These are phyloP conservation scores for Leccinum longicurvipes DNA, from an alignment of 768 basidiomycete genomes.

Conservation along the genomic window DNA sequence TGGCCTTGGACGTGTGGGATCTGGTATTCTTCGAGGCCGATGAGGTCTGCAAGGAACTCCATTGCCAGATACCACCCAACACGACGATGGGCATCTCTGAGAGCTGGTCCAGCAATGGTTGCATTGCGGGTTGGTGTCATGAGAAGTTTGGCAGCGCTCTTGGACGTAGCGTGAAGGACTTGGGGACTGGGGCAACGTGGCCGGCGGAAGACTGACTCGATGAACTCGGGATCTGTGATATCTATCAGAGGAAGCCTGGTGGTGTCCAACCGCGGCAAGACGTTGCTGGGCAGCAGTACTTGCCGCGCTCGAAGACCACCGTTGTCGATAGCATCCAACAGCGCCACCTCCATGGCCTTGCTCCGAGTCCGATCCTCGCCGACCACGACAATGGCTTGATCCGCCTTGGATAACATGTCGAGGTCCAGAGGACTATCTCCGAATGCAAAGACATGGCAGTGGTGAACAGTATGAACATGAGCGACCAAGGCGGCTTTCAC, in stretches of 20 bases:
- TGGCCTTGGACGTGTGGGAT: constrained; percentile 15
- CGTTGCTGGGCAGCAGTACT: constrained; percentile 13
- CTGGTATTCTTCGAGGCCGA: constrained; percentile 13
- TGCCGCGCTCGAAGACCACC: constrained; percentile 12
- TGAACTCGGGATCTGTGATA: constrained; percentile 14
- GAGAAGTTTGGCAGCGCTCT: constrained; percentile 11
- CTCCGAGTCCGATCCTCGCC: constrained; percentile 11
- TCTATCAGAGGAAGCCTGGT: constrained; percentile 14
- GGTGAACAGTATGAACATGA: constrained; percentile 13
- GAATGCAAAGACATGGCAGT: constrained; percentile 8
- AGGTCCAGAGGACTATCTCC: constrained; percentile 15
- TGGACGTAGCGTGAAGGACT: constrained; percentile 13
- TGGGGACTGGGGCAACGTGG: constrained; percentile 9
- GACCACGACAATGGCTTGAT: constrained; percentile 14
- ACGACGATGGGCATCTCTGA: constrained; percentile 16
- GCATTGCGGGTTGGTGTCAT: constrained; percentile 13
- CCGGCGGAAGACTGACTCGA: constrained; percentile 11
- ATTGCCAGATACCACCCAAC: constrained; percentile 16
- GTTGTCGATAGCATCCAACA: constrained; percentile 13
- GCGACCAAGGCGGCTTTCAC: constrained; percentile 14
- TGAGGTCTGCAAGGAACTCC: constrained; percentile 16
- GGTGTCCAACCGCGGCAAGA: constrained; percentile 12
- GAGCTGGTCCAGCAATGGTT: constrained; percentile 14
- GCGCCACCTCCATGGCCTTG: constrained; percentile 8
- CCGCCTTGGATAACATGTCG: constrained; percentile 13